Evolutionary conservation across 1,284 basidiomycete species (phyloP).

Genomic region (Sporisorium reilianum): DNA sequence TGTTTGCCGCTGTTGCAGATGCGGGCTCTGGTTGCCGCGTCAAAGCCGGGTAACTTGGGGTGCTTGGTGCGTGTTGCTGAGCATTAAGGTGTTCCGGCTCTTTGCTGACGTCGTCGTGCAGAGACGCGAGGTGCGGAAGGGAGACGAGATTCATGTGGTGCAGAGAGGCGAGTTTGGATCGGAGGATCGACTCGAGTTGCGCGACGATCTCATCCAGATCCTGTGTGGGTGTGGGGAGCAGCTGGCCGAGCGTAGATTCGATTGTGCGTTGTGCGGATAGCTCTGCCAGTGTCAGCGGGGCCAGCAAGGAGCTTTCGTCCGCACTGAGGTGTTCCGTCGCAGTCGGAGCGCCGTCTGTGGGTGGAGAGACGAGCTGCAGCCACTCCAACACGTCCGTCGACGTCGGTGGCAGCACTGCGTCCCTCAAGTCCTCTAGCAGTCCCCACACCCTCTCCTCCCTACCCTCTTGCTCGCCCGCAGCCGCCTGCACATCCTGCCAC

Average conservation of each 20-base stretch:
- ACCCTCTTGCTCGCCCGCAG: not conserved
- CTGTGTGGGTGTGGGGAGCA: not conserved
- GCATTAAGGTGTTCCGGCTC: not conserved
- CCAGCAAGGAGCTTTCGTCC: not conserved
- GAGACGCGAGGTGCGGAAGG: not conserved
- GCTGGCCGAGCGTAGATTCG: not conserved
- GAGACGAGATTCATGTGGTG: constrained; percentile 24
- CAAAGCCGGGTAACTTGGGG: not conserved
- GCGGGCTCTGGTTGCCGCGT: not conserved
- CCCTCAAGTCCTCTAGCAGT: constrained; percentile 14
- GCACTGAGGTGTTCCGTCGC: no score
- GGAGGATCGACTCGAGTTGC: not conserved
- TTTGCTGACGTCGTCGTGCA: not conserved
- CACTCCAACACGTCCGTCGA: constrained; percentile 29
- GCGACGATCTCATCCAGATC: not conserved
- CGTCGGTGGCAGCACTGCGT: constrained; percentile 1
- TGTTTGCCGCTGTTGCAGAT: not conserved
- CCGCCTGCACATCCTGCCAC: not conserved
- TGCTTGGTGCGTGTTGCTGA: not conserved
- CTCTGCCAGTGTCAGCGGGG: constrained; percentile 1
- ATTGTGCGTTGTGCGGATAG: not conserved
- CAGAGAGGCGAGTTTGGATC: constrained; percentile 19
- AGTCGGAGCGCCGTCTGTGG: no score
- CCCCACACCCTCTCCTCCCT: not conserved
- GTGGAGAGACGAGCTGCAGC: constrained; percentile 13